Conservation (phyloP, 148 eudicot species). For the Chenopodium album region DNA sequence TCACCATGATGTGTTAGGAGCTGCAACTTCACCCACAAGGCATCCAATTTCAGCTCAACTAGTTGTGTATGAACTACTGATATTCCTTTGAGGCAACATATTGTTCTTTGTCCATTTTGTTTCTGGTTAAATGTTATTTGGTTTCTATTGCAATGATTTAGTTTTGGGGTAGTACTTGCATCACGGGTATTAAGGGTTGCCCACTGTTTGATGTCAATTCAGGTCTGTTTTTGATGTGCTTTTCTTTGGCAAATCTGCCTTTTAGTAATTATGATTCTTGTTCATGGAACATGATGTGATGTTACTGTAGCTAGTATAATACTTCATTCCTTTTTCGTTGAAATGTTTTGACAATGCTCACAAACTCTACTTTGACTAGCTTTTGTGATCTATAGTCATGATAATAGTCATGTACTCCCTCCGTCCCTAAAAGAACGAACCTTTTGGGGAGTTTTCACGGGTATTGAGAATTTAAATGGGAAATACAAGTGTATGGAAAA, state of each 20-base stretch:
- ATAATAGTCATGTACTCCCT: too few relatives aligned
- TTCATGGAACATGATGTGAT: background rate
- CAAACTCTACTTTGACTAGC: too few relatives aligned
- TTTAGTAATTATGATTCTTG: background rate
- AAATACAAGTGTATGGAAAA: too few relatives aligned
- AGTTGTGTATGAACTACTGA: slow-evolving; percentile 86
- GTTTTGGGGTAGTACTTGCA: slow-evolving; percentile 87
- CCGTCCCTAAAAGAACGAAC: too few relatives aligned
- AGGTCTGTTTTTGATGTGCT: slow-evolving; percentile 49
- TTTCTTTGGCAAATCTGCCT: background rate
- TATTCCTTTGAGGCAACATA: slow-evolving; percentile 87
- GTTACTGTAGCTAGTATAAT: background rate
- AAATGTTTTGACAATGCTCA: too few relatives aligned
- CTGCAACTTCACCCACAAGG: slow-evolving; percentile 83
- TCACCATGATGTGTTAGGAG: slow-evolving; percentile 55
- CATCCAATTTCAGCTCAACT: slow-evolving; percentile 94
- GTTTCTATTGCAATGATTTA: slow-evolving; percentile 24
- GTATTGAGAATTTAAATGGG: too few relatives aligned
- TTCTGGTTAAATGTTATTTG: background rate
- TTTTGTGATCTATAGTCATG: too few relatives aligned
- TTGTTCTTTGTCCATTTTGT: slow-evolving; percentile 1
- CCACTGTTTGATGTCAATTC: slow-evolving; percentile 96
- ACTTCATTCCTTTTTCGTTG: too few relatives aligned
- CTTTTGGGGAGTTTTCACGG: too few relatives aligned
- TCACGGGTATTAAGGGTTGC: slow-evolving; percentile 98